Evolutionary conservation across 2,329 filamentous ascomycete genomes (phyloP), one percentile per base, ranked within the genome.

Genomic region (Coniochaeta ligniaria): DNA sequence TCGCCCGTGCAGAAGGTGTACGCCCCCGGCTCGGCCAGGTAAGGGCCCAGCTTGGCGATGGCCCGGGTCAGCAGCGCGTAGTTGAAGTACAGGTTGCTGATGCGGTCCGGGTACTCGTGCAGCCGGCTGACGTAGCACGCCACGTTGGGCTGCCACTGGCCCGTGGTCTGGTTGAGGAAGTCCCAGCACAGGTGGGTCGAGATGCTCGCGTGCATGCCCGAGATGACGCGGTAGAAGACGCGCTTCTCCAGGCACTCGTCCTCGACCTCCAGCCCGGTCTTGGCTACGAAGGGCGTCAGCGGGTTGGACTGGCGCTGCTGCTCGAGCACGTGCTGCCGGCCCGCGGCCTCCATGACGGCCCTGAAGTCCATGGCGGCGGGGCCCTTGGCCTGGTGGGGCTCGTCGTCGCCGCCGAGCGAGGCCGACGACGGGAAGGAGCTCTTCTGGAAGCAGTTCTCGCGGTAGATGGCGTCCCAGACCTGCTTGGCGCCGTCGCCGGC

Each of bases 41-140:
- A 88, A 26, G 91, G 90, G 14, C 89, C 90, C 9, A 98, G 83
- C 76, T 99, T 99, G 59, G 91, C 90, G 45, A 98, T 84, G 14
- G 95, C 95, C 57, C 95, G 90, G 28, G 94, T 89, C 45, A 99
- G 82, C n/a, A 99, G 83, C 0, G 95, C 95, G 71, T 96, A 99
- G 83, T 99, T 98, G 80, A 99, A 99, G 79, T 99, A 99, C 57
- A 99, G 82, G 74, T 99, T 99, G 66, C 93, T 95, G 70, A 99
- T 90, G 63, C 94, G 90, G 67, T 99, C 95, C 0, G 94, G 92
- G 72, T 90, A 86, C 24, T 82, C 80, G 74, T 96, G 91, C 17
- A 99, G 83, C n/a, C 95, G 87, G 36, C 87, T 79, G 71, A 90
- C 86, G 81, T 96, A 99, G 80, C 95, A 99, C 64, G 87, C 80